Evolutionary conservation across 805 yeast species (phyloP), one percentile per base, ranked within the genome.

Genomic region (Saturnispora mendoncae): DNA sequence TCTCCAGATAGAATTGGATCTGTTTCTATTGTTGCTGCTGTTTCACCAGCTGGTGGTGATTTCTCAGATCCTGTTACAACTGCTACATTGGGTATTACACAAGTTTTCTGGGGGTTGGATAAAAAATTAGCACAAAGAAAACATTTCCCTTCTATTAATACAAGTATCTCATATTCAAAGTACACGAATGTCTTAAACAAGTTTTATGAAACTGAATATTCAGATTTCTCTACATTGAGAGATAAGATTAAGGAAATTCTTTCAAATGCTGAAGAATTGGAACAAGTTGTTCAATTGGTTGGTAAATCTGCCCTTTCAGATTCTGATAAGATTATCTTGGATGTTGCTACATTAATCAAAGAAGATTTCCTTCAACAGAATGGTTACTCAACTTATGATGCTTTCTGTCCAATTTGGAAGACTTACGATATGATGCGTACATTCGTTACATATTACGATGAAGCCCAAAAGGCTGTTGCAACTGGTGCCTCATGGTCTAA

Each of bases 21-120:
- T 24, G 99, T 92, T 49, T 92, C 98, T n/a, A 92, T 92, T 66
- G 92, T 92, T 57, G 99, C 98, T 46, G 99, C 99, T 53, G 99
- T 92, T 31, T 92, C 97, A 4, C 99, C 99, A 53, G 97, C 98
- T 43, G 99, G 99, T 79, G 99, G 99, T 80, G 99, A 92, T 73
- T 90, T 92, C 80, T 90, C 97, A 20, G 99, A 92, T 70, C 99
- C 99, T 34, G 99, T 92, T 54, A 92, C 99, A 21, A 90, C 97
- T 17, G 78, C 98, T 6, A 92, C 99, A 27, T 77, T 92, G 59
- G 97, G 97, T 83, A 92, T 92, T 55, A 92, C 98, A n/a, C 99
- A 92, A 72, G 99, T 92, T 40, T 92, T 92, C 72, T 92, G 99
- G 99, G 99, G 99, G 69, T 76, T 92, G 66, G 99, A 92, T 70